Base-by-base conservation (phyloP, 73 alveolate species). In the Stentor coeruleus region DNA sequence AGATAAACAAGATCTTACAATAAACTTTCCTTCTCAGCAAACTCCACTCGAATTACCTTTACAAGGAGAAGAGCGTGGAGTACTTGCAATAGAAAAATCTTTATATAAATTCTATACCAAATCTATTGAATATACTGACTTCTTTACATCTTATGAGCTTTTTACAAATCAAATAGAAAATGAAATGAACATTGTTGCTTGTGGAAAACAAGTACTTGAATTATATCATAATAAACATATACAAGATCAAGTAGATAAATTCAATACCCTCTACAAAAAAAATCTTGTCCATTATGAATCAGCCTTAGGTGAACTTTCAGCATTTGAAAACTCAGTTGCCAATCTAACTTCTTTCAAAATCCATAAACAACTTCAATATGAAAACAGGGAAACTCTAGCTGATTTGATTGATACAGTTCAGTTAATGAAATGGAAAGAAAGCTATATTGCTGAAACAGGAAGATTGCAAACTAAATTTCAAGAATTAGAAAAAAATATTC, bases 41-140 rank as follows among this genome's bases (percentile, higher is more conserved):
- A 26, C n/a, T 26, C n/a, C 39, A 26, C n/a, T 33, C 33, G 36
- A 15, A 31, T 15, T 15, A 28, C 37, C 40, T 20, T 31, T 66
- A 26, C 79, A 20, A 26, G 79, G 79, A 28, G 79, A 66, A 26
- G 79, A 66, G 15, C n/a, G 39, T 28, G 79, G 79, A 20, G 79
- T 66, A 37, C 37, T 66, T 28, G 33, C 37, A 66, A 20, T 66
- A 33, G 79, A 66, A 66, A 66, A 31, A 66, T 28, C n/a, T 11
- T 31, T 66, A 11, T 40, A 66, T 33, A 66, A 33, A 40, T 15
- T 66, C 20, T 20, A 20, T 40, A 31, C n/a, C n/a, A 20, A 31
- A 2, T 37, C 79, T 26, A 20, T 66, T 31, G 37, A 66, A 31
- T 40, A 28, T 20, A 66, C 42, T 20, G 79, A 66, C 33, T 66